Base-by-base conservation (phyloP, 164 flowering plant species). In the Protea cynaroides region DNA sequence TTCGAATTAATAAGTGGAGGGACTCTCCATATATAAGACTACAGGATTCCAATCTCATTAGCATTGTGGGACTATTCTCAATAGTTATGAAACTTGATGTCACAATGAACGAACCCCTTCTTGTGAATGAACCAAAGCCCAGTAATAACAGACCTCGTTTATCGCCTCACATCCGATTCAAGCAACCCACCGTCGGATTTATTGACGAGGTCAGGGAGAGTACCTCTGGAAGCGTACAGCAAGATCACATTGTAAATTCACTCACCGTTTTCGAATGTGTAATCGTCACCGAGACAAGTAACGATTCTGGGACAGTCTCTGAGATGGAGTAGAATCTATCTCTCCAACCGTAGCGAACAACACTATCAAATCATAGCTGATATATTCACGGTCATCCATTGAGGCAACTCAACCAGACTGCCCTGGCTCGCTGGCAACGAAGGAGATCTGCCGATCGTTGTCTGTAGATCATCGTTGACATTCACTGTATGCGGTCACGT, bases 21-120 rank as follows among this genome's bases (percentile, higher is more conserved):
- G n/a, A n/a, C n/a, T n/a, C n/a, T n/a, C n/a, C n/a, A n/a, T n/a
- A n/a, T n/a, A n/a, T n/a, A n/a, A n/a, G n/a, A n/a, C n/a, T n/a
- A n/a, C n/a, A n/a, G n/a, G n/a, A n/a, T n/a, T n/a, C n/a, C n/a
- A n/a, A n/a, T n/a, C n/a, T n/a, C n/a, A n/a, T n/a, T n/a, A n/a
- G n/a, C n/a, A n/a, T n/a, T n/a, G n/a, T n/a, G n/a, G n/a, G n/a
- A n/a, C n/a, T n/a, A n/a, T n/a, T n/a, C n/a, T n/a, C n/a, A n/a
- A n/a, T n/a, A n/a, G 64, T 92, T 92, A 36, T 78, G 78, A 14
- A 76, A 80, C 78, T 92, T 92, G 14, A 92, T 63, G 36, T 92
- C 98, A 63, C 92, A 85, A 67, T 92, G 96, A 56, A 82, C 94
- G 62, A 71, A 89, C 6, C 92, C 94, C 9, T 68, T 79, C 0